These are phyloP conservation scores for Acaromyces ingoldii DNA, from an alignment of 1,284 basidiomycete species.

Conservation along the genomic window DNA sequence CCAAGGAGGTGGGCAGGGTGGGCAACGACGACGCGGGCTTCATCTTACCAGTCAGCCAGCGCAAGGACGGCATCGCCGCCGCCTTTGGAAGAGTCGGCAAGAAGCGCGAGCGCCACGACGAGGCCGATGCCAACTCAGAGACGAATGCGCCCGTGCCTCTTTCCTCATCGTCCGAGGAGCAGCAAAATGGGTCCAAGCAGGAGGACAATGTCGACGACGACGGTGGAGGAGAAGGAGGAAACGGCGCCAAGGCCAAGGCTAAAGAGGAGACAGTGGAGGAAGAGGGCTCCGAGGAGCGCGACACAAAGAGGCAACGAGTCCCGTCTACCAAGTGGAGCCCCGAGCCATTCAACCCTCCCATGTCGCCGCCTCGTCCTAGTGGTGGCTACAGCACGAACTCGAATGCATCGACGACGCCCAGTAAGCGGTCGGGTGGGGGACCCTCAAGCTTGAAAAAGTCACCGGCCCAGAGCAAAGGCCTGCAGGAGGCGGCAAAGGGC, in stretches of 20 bases:
- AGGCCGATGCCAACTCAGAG: conserved; percentile 56
- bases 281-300: not conserved
- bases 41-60: conserved; percentile 69
- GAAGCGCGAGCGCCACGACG: conserved; percentile 59
- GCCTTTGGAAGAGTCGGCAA: conserved; percentile 70
- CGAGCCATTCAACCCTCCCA: conserved; percentile 33
- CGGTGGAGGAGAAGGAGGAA: conserved; percentile 10
- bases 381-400: conserved; percentile 19
- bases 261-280: conserved; percentile 5
- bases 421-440: not conserved
- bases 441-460: not conserved
- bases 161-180: conserved; percentile 9
- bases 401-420: not conserved
- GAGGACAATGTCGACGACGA: conserved; percentile 17
- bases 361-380: conserved; percentile 21
- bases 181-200: conserved; percentile 11
- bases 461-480: not conserved
- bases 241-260: conserved; percentile 12
- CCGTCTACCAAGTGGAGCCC: conserved; percentile 25
- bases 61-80: conserved; percentile 81
- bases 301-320: not conserved
- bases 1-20: conserved; percentile 84
- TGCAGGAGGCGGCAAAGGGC: conserved; percentile 10
- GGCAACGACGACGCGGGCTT: conserved; percentile 75
- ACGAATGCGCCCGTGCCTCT: conserved; percentile 60